phyloP scores from a whole-genome alignment of 1,284 basidiomycete genomes.

The Melampsora larici-populina region DNA sequence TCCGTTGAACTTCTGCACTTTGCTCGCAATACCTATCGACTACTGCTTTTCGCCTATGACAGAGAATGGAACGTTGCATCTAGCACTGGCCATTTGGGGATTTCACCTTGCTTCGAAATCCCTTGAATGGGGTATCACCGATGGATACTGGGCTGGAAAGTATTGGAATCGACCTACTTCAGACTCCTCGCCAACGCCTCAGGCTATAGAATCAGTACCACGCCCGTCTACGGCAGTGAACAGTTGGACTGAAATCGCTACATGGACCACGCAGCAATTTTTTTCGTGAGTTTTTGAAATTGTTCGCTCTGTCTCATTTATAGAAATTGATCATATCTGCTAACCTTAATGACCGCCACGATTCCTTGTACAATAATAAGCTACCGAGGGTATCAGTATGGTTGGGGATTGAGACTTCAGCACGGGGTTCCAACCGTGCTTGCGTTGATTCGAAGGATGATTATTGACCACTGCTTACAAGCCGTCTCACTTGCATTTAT shows the following conservation, averaged over 20 bases:
- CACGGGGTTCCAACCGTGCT: background rate
- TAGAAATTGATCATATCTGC: background rate
- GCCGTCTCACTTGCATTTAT: background rate
- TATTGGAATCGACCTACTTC: background rate
- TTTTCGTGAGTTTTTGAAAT: background rate
- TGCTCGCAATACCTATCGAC: conserved; percentile 14
- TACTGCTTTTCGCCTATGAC: conserved; percentile 15
- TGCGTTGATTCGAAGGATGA: background rate
- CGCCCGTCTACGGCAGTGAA: too few relatives aligned
- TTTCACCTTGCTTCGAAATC: conserved; percentile 29
- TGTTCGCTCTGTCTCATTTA: background rate
- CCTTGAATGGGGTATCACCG: conserved; percentile 26
- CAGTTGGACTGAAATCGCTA: conserved; percentile 16
- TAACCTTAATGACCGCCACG: background rate
- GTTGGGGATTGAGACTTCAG: background rate
- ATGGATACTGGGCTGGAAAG: too few relatives aligned
- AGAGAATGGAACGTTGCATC: conserved; percentile 11
- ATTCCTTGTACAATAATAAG: background rate
- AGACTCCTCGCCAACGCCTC: background rate
- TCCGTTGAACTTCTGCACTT: background rate
- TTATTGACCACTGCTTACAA: background rate
- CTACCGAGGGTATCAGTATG: conserved; percentile 13
- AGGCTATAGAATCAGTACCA: background rate
- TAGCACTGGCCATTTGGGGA: conserved; percentile 17
- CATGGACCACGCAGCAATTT: conserved; percentile 13